These are phyloP conservation scores for Fusarium caatingaense DNA, from an alignment of 2,329 filamentous ascomycete genomes.

Conservation along the genomic window DNA sequence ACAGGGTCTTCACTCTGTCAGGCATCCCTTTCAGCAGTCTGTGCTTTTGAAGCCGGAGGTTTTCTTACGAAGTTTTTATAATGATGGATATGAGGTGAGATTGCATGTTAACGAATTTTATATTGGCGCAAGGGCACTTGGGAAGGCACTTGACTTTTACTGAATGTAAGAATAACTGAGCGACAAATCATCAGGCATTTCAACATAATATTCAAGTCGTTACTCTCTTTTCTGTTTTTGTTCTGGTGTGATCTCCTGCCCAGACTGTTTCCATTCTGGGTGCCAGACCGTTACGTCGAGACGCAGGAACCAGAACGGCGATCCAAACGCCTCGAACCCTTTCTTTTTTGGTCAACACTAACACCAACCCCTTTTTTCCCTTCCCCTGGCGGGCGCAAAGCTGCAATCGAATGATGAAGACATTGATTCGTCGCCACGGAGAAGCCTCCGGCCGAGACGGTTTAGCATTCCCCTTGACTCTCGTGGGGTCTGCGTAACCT, in stretches of 20 bases:
- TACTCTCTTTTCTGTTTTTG: constrained; percentile 16
- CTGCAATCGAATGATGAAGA: constrained; percentile 62
- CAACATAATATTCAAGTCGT: constrained; percentile 32
- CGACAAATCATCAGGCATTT: constrained; percentile 12
- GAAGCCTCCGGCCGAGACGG: constrained; percentile 35
- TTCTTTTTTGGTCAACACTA: neutral
- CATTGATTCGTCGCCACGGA: constrained; percentile 48
- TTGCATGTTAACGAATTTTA: constrained; percentile 16
- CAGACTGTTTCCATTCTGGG: neutral
- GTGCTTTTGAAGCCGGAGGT: neutral
- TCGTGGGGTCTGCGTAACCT: constrained; percentile 31
- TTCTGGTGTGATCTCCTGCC: neutral
- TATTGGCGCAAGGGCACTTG: constrained; percentile 13
- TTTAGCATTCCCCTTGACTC: constrained; percentile 41
- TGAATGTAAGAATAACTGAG: constrained; percentile 17
- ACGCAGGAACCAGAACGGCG: neutral
- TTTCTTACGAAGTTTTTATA: neutral
- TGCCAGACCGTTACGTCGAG: neutral
- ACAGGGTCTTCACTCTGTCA: neutral
- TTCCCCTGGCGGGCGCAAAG: neutral
- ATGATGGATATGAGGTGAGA: constrained; percentile 8
- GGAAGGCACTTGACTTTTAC: constrained; percentile 19
- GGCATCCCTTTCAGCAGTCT: neutral
- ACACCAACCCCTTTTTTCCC: neutral
- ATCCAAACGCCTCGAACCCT: neutral